Percentiles rank a stretch among this genome's conserved stretches.
phyloP scores from a whole-genome alignment of 768 basidiomycete species.

The Panellus pusillus region DNA sequence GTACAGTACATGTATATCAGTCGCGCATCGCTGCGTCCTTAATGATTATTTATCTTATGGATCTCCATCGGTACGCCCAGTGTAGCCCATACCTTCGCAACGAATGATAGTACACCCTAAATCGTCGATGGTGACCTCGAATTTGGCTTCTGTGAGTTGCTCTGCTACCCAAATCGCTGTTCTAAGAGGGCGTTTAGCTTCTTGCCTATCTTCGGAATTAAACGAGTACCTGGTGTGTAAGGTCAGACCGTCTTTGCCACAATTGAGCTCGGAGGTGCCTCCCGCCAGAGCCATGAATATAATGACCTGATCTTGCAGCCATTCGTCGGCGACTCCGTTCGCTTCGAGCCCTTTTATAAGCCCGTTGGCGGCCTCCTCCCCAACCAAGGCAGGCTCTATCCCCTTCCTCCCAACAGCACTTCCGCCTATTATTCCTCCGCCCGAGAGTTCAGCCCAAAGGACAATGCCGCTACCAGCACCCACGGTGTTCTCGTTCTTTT shows the following conservation, averaged over 20 bases:
- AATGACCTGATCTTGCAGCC: slow-evolving; percentile 73
- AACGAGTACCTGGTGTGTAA: slow-evolving; percentile 63
- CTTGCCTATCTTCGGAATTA: neutral
- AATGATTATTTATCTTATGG: slow-evolving; percentile 19
- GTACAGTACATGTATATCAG: slow-evolving; percentile 23
- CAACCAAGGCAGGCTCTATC: slow-evolving; percentile 44
- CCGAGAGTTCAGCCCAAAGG: slow-evolving; percentile 71
- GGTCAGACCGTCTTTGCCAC: slow-evolving; percentile 55
- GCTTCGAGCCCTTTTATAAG: slow-evolving; percentile 55
- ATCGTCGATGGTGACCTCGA: slow-evolving; percentile 48
- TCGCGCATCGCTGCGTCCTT: slow-evolving; percentile 12
- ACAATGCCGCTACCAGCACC: slow-evolving; percentile 73
- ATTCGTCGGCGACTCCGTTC: slow-evolving; percentile 77
- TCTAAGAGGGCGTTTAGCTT: slow-evolving; percentile 18
- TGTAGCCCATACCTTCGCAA: slow-evolving; percentile 67
- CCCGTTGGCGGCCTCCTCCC: slow-evolving; percentile 60
- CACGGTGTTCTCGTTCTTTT: slow-evolving; percentile 43
- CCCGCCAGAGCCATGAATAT: slow-evolving; percentile 74
- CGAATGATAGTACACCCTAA: slow-evolving; percentile 45
- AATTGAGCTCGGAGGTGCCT: slow-evolving; percentile 58
- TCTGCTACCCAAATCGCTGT: slow-evolving; percentile 77
- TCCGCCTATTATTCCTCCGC: slow-evolving; percentile 67
- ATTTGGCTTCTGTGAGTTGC: slow-evolving; percentile 66
- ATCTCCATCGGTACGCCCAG: slow-evolving; percentile 19
- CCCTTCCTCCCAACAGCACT: slow-evolving; percentile 63